Percentiles rank a stretch among this genome's conserved stretches.
These are phyloP conservation scores for Xylaria sp. DNA, from an alignment of 2,329 filamentous ascomycete species.

Conservation along the genomic window DNA sequence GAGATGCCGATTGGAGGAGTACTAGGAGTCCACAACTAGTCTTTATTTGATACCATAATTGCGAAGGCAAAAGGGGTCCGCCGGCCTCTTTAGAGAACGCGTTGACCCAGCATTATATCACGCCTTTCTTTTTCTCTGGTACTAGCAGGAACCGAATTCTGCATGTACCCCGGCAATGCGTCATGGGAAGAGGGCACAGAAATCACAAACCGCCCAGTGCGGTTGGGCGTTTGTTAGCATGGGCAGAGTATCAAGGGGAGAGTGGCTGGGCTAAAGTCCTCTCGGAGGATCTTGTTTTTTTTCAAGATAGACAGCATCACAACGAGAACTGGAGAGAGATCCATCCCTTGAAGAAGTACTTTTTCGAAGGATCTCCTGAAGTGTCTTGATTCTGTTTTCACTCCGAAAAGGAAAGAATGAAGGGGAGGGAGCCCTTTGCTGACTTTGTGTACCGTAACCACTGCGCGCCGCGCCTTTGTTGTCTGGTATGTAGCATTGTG, in stretches of 20 bases:
- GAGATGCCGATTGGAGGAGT: background rate
- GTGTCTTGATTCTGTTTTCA: no score
- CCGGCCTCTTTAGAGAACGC: background rate
- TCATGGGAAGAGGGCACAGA: background rate
- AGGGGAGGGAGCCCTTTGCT: no score
- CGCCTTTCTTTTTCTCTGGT: conserved; percentile 4
- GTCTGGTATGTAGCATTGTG: no score
- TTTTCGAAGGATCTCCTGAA: no score
- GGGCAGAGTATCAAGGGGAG: background rate
- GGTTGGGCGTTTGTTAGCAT: background rate
- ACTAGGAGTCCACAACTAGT: conserved; percentile 1
- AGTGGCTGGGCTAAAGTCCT: background rate
- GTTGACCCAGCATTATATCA: background rate
- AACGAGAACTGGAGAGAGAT: background rate
- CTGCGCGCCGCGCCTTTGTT: no score
- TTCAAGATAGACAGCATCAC: background rate
- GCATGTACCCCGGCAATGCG: conserved; percentile 1
- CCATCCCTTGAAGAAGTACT: no score
- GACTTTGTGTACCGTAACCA: no score
- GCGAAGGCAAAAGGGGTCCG: conserved; percentile 1
- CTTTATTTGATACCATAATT: conserved; percentile 14
- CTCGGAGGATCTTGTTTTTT: background rate
- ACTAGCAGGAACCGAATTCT: background rate
- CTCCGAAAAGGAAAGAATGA: no score
- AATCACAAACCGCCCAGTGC: conserved; percentile 1